Conservation (phyloP, 2,329 filamentous ascomycete species). For the Colletotrichum eleusines region DNA sequence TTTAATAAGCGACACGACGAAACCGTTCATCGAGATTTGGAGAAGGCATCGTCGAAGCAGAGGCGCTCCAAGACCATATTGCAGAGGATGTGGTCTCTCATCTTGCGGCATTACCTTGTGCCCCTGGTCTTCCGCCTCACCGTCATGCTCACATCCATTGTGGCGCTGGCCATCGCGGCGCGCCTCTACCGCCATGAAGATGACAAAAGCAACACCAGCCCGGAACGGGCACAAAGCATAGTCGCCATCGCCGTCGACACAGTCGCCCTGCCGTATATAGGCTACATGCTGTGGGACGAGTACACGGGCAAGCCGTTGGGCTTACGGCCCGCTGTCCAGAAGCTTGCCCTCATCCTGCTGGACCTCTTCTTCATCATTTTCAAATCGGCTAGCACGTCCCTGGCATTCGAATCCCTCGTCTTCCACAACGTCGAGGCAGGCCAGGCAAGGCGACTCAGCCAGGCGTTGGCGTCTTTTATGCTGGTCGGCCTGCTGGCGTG, state of each 20-base stretch:
- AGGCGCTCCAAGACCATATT: slow-evolving; percentile 52
- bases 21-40: slow-evolving; percentile 47
- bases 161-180: slow-evolving; percentile 82
- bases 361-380: slow-evolving; percentile 98
- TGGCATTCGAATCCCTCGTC: slow-evolving; percentile 89
- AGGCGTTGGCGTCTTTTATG: slow-evolving; percentile 81
- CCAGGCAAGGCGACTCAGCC: slow-evolving; percentile 61
- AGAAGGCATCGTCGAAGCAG: slow-evolving; percentile 45
- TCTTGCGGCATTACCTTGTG: slow-evolving; percentile 86
- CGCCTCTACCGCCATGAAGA: slow-evolving; percentile 76
- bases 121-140: slow-evolving; percentile 85
- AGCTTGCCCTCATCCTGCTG: slow-evolving; percentile 89
- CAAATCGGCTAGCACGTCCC: slow-evolving; percentile 89
- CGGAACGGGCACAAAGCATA: slow-evolving; percentile 80
- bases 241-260: slow-evolving; percentile 92
- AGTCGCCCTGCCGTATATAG: slow-evolving; percentile 88
- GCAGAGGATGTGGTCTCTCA: slow-evolving; percentile 73
- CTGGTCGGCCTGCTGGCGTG: slow-evolving; percentile 88
- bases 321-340: slow-evolving; percentile 83
- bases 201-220: slow-evolving; percentile 53
- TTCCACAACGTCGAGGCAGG: slow-evolving; percentile 56
- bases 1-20: slow-evolving; percentile 57
- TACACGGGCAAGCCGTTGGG: slow-evolving; percentile 95
- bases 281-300: slow-evolving; percentile 96
- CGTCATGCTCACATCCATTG: slow-evolving; percentile 84